Percentiles rank a stretch among this genome's conserved stretches.
phyloP scores from a whole-genome alignment of 805 yeast genomes.

The Ogataea thermomethanolica region DNA sequence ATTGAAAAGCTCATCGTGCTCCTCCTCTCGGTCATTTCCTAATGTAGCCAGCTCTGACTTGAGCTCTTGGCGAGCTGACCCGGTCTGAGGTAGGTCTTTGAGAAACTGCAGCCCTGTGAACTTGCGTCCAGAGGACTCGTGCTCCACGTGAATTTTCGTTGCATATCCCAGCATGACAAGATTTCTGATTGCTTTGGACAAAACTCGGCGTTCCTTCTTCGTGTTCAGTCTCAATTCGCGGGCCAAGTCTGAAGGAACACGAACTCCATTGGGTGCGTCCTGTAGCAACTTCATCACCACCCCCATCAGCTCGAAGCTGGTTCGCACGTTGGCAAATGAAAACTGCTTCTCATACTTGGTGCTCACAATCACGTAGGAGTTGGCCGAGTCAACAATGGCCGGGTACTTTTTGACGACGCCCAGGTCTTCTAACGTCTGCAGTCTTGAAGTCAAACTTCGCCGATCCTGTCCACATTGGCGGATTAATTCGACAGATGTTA shows the following conservation, averaged over 20 bases:
- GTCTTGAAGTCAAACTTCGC: constrained; percentile 62
- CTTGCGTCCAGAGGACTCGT: constrained; percentile 20
- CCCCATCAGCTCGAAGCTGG: constrained; percentile 20
- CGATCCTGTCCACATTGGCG: constrained; percentile 63
- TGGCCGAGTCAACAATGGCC: constrained; percentile 42
- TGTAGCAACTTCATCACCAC: constrained; percentile 48
- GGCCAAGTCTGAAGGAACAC: constrained; percentile 60
- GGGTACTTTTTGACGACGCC: constrained; percentile 43
- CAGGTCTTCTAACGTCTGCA: constrained; percentile 49
- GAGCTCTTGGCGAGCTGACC: constrained; percentile 8
- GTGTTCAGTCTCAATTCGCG: constrained; percentile 52
- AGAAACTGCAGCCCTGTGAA: constrained; percentile 25
- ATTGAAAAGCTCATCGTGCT: constrained; percentile 35
- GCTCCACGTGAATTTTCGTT: constrained; percentile 24
- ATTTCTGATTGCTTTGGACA: constrained; percentile 45
- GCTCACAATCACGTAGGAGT: constrained; percentile 53
- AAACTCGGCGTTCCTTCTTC: constrained; percentile 32
- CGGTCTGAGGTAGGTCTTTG: constrained; percentile 22
- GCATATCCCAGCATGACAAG: constrained; percentile 38
- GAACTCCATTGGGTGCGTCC: constrained; percentile 54
- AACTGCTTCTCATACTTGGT: constrained; percentile 35
- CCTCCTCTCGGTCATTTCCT: constrained; percentile 14
- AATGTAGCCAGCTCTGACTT: constrained; percentile 9
- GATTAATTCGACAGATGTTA: constrained; percentile 55
- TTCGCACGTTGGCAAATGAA: constrained; percentile 14